Base-by-base conservation (phyloP, 306 rosid genomes). In the Styphnolobium japonicum region DNA sequence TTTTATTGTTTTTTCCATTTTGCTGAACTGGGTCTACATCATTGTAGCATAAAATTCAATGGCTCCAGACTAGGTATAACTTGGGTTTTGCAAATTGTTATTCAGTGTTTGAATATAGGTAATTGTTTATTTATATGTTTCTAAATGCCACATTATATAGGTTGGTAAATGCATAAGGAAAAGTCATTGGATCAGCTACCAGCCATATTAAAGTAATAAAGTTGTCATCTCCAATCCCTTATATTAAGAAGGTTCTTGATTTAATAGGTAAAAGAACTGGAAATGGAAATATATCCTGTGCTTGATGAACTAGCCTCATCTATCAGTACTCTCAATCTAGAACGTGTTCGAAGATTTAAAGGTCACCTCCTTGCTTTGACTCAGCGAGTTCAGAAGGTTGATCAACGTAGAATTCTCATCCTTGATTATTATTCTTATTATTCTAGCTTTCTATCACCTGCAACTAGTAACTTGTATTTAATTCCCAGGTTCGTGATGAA, bases 341-440 rank as follows among this genome's bases (percentile, higher is more conserved):
- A 92, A 78, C 93, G 97, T n/a, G 97, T 90, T 65, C 87, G 98
- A 67, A 87, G 97, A 86, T 89, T 92, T 76, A 95, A 92, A 90
- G 98, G 98, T 39, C 97, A 91, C 79, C 95, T 92, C 71, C 98
- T 92, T 89, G 88, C 92, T 65, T 77, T 92, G 90, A 92, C 98
- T 74, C 98, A 92, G 80, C 92, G 94, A 56, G 98, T 95, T 79
- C 98, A 95, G 83, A 92, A 95, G 97, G 98, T 90, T 84, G 82
- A 63, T 67, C 62, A 46, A 51, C 10, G 7, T 25, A 60, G 39
- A 64, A 31, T 53, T 74, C 79, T 69, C 66, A 66, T 52, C 42
- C 58, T 77, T 77, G 31, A 55, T 34, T 85, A 31, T 73, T 16
- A 6, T 51, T 46, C 7, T 37, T 75, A 43, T 72, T 27, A 22